These are phyloP conservation scores for Leptographium lundbergii DNA, from an alignment of 2,329 filamentous ascomycete species.

Conservation along the genomic window DNA sequence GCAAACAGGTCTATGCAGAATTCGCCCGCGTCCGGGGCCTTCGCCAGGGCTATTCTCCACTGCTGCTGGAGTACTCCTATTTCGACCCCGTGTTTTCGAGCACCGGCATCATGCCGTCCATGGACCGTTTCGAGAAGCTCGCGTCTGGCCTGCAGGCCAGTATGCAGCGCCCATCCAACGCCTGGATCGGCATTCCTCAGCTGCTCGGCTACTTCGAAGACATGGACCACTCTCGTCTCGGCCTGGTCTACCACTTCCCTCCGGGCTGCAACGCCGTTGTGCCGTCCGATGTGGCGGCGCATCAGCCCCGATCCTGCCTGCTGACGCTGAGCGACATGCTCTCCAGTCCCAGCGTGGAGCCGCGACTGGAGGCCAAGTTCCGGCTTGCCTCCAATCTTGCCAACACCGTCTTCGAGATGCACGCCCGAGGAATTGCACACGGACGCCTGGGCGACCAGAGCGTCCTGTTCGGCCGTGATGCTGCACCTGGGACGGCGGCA, in stretches of 20 bases:
- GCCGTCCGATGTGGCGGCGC: neutral
- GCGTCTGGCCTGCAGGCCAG: conserved; percentile 44
- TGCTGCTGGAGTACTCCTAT: conserved; percentile 60
- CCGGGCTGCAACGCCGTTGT: conserved; percentile 46
- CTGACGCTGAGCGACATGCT: conserved; percentile 44
- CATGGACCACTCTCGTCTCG: conserved; percentile 54
- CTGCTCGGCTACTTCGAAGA: conserved; percentile 65
- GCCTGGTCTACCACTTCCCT: conserved; percentile 64
- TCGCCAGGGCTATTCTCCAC: conserved; percentile 34
- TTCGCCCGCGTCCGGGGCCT: conserved; percentile 25
- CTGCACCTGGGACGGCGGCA: conserved; percentile 19
- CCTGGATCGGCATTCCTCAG: conserved; percentile 49
- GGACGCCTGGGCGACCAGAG: conserved; percentile 57
- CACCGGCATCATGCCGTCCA: conserved; percentile 51
- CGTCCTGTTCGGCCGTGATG: conserved; percentile 48
- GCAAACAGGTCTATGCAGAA: conserved; percentile 38
- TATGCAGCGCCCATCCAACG: conserved; percentile 27
- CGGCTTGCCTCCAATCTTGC: conserved; percentile 60
- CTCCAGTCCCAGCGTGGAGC: conserved; percentile 39
- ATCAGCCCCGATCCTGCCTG: conserved; percentile 34
- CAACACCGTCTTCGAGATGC: conserved; percentile 61
- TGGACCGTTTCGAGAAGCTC: conserved; percentile 52
- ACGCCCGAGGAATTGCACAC: conserved; percentile 55
- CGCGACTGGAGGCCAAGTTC: conserved; percentile 63
- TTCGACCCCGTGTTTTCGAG: conserved; percentile 50